Evolutionary conservation across 2,329 filamentous ascomycete species (phyloP).

Genomic region (Colletotrichum zoysiae): DNA sequence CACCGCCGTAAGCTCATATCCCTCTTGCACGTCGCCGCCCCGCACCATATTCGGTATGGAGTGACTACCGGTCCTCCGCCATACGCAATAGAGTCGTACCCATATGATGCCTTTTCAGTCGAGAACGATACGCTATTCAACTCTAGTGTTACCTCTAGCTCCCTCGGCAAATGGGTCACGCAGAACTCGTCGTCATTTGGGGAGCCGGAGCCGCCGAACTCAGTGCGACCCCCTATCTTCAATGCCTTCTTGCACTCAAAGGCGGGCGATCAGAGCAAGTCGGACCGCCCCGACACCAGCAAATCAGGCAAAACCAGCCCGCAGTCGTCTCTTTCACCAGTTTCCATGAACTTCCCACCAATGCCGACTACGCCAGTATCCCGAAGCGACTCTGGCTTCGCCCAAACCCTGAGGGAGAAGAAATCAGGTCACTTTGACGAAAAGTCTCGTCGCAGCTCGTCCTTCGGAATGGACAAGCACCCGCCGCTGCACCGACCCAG

Average conservation of each 20-base stretch:
- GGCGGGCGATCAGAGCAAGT: constrained; percentile 69
- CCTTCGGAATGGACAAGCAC: constrained; percentile 83
- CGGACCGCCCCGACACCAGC: constrained; percentile 84
- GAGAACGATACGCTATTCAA: constrained; percentile 87
- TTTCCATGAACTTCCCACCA: constrained; percentile 82
- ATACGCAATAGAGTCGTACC: constrained; percentile 93
- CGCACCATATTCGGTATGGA: constrained; percentile 88
- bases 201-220: constrained; percentile 67
- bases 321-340: constrained; percentile 77
- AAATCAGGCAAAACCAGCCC: constrained; percentile 73
- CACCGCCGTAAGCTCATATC: constrained; percentile 91
- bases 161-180: constrained; percentile 86
- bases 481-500: constrained; percentile 76
- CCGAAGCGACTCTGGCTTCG: constrained; percentile 91
- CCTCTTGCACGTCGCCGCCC: constrained; percentile 88
- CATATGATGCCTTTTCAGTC: constrained; percentile 88
- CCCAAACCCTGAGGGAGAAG: constrained; percentile 91
- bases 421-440: constrained; percentile 92
- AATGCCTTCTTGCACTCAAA: constrained; percentile 90
- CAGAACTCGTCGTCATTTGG: constrained; percentile 92
- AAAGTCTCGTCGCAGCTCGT: constrained; percentile 88
- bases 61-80: constrained; percentile 90
- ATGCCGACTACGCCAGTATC: constrained; percentile 84
- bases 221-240: constrained; percentile 77
- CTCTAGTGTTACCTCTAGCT: constrained; percentile 75